Percentiles rank a stretch among this genome's conserved stretches.
Conservation (phyloP, 2,329 filamentous ascomycete species). For the Botrytis elliptica region DNA sequence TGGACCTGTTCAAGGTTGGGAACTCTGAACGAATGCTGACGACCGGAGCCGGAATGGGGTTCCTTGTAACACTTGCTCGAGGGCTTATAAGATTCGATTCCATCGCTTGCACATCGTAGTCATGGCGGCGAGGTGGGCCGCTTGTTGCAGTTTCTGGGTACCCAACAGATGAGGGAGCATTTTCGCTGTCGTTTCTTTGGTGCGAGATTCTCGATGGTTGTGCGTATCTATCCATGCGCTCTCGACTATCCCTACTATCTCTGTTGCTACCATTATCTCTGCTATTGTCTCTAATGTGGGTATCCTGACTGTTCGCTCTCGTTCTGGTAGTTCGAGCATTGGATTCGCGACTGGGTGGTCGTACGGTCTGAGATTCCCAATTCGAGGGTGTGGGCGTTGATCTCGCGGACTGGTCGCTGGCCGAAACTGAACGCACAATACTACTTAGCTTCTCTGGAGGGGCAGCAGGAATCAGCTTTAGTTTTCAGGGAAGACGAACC, state of each 20-base stretch:
- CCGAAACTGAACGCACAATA: slow-evolving; percentile 80
- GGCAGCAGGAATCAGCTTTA: slow-evolving; percentile 28
- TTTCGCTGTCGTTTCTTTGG: slow-evolving; percentile 75
- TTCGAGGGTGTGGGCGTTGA: slow-evolving; percentile 54
- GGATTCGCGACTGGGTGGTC: slow-evolving; percentile 52
- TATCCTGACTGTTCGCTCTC: slow-evolving; percentile 35
- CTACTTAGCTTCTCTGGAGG: slow-evolving; percentile 85
- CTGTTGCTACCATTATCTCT: slow-evolving; percentile 36
- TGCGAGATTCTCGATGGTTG: slow-evolving; percentile 46
- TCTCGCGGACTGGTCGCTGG: slow-evolving; percentile 51
- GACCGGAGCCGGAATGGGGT: slow-evolving; percentile 84
- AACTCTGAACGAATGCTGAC: slow-evolving; percentile 98
- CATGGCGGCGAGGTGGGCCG: slow-evolving; percentile 70
- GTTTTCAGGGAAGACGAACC: slow-evolving; percentile 36
- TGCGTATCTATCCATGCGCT: slow-evolving; percentile 47
- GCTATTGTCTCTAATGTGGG: slow-evolving; percentile 42
- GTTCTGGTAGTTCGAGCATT: slow-evolving; percentile 26
- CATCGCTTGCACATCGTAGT: slow-evolving; percentile 96
- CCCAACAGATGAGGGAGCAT: slow-evolving; percentile 70
- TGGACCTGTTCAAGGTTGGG: slow-evolving; percentile 85
- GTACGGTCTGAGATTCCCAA: slow-evolving; percentile 65
- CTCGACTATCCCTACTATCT: slow-evolving; percentile 47
- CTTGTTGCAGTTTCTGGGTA: slow-evolving; percentile 76
- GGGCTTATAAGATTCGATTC: slow-evolving; percentile 79
- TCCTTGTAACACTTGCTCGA: slow-evolving; percentile 64